Evolutionary conservation across 257 asterid genomes (phyloP).

Genomic region (Primulina tabacum): DNA sequence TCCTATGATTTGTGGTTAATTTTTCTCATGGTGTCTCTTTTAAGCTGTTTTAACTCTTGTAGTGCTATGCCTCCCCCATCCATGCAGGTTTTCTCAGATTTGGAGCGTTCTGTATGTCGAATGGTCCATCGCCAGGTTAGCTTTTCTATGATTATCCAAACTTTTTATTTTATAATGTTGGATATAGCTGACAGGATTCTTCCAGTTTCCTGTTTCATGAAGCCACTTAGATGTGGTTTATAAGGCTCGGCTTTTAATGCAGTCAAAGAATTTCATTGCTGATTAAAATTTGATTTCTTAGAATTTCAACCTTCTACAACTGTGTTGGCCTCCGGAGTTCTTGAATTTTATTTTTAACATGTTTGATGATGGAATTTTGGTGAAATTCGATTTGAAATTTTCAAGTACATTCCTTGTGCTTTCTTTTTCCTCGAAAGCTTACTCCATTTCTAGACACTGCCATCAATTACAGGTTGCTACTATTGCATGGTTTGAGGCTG

Average conservation of each 20-base stretch:
- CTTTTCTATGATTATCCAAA: slow-evolving; percentile 20
- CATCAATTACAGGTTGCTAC: slow-evolving; percentile 81
- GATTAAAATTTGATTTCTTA: neutral
- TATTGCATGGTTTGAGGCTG: slow-evolving; percentile 99
- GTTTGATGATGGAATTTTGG: slow-evolving; percentile 24
- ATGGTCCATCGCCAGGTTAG: slow-evolving; percentile 98
- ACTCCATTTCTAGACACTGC: slow-evolving; percentile 27
- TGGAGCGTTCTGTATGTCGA: slow-evolving; percentile 98
- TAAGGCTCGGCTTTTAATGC: slow-evolving; percentile 1
- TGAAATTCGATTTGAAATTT: slow-evolving; percentile 13
- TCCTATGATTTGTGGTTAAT: slow-evolving; percentile 1
- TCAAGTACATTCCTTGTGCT: slow-evolving; percentile 2
- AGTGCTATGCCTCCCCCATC: neutral
- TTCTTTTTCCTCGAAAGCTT: slow-evolving; percentile 27
- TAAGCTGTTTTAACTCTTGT: neutral
- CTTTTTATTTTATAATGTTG: slow-evolving; percentile 14
- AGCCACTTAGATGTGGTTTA: slow-evolving; percentile 14
- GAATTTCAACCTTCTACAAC: slow-evolving; percentile 12
- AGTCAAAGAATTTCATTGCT: slow-evolving; percentile 10
- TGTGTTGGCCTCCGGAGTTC: slow-evolving; percentile 16
- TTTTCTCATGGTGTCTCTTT: neutral
- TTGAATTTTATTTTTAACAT: slow-evolving; percentile 11
- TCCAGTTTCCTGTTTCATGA: slow-evolving; percentile 8
- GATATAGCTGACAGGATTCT: slow-evolving; percentile 14
- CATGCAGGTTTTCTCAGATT: slow-evolving; percentile 91